phyloP scores from a whole-genome alignment of 2,329 filamentous ascomycete genomes.

The Graphiopsis chlorocephala region DNA sequence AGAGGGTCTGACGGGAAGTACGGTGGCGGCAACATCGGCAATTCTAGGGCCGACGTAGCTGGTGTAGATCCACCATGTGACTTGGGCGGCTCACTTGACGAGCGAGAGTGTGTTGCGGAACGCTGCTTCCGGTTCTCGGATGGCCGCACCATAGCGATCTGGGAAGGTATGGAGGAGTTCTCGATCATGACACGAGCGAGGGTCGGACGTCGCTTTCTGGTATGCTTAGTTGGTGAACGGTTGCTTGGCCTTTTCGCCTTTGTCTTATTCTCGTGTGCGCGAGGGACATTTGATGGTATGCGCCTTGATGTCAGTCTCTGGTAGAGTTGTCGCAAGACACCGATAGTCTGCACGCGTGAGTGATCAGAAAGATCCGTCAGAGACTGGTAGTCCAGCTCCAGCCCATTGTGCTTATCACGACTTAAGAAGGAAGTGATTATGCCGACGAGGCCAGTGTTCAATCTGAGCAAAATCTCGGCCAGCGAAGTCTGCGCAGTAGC shows the following conservation, averaged over 20 bases:
- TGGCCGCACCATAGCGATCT: slow-evolving; percentile 29
- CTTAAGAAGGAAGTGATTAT: slow-evolving; percentile 47
- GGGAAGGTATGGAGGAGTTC: slow-evolving; percentile 27
- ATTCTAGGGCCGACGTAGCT: not conserved
- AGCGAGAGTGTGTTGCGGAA: not conserved
- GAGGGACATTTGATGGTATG: not conserved
- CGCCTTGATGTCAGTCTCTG: slow-evolving; percentile 19
- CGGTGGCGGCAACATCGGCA: not conserved
- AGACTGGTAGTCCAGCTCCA: slow-evolving; percentile 42
- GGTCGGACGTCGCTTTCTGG: slow-evolving; percentile 22
- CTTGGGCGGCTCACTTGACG: not conserved
- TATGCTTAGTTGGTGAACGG: slow-evolving; percentile 10
- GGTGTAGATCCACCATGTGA: not conserved
- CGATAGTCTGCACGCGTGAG: slow-evolving; percentile 45
- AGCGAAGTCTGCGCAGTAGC: slow-evolving; percentile 47
- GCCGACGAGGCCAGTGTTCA: slow-evolving; percentile 47
- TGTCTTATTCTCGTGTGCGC: not conserved
- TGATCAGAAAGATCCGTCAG: slow-evolving; percentile 46
- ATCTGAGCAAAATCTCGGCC: slow-evolving; percentile 44
- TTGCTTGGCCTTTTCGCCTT: not conserved
- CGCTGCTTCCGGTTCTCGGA: slow-evolving; percentile 19
- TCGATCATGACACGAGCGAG: slow-evolving; percentile 32
- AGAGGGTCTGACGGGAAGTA: not conserved
- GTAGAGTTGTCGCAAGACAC: slow-evolving; percentile 41
- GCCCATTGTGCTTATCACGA: slow-evolving; percentile 33